A percentile compares a stretch with the other conserved stretches of the same genome.
Conservation (phyloP, 306 rosid species). For the Adenanthera pavonina region DNA sequence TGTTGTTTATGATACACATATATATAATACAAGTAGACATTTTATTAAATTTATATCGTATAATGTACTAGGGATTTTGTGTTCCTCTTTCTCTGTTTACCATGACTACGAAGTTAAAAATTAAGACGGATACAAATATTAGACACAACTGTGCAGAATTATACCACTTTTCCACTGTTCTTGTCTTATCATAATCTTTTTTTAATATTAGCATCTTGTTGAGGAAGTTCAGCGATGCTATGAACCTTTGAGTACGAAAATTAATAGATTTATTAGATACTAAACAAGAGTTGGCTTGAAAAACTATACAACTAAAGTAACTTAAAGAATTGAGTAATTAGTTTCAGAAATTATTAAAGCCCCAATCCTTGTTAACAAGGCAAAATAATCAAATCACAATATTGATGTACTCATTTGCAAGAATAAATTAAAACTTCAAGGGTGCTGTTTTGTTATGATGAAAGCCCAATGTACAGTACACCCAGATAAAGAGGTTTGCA, state of each 20-base stretch:
- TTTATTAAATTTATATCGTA: background rate
- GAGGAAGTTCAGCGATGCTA: background rate
- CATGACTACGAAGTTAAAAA: background rate
- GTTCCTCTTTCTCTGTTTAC: background rate
- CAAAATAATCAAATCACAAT: background rate
- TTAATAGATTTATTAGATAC: too few species aligned
- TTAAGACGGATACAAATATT: background rate
- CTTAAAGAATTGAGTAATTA: background rate
- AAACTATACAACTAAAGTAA: too few species aligned
- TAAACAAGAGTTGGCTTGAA: too few species aligned
- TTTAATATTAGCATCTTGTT: background rate
- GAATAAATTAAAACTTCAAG: background rate
- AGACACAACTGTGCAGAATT: too few species aligned
- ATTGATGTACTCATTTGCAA: background rate
- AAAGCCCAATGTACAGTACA: background rate
- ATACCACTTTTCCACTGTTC: background rate
- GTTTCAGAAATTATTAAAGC: background rate
- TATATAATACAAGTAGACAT: background rate
- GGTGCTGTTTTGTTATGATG: background rate
- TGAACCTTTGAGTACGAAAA: too few species aligned
- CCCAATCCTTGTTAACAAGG: background rate
- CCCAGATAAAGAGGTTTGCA: background rate
- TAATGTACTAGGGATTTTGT: background rate
- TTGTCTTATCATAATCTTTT: background rate
- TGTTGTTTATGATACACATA: background rate